phyloP scores from a whole-genome alignment of 2,329 filamentous ascomycete species.

The Fusarium staphyleae region DNA sequence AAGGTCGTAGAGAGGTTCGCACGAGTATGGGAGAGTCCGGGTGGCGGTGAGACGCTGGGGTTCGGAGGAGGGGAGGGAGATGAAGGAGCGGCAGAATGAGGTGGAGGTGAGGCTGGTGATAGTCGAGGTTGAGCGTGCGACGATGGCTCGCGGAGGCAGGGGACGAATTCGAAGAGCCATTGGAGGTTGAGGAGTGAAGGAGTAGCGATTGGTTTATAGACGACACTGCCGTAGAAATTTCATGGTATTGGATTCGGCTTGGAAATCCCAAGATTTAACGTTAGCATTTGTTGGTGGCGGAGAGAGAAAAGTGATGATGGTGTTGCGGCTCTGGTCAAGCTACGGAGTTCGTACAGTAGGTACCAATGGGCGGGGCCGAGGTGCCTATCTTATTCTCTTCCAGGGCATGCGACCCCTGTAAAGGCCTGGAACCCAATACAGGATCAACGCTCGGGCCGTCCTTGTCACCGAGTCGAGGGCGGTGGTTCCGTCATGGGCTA shows the following conservation, averaged over 20 bases:
- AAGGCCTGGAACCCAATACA: neutral
- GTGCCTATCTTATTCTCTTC: neutral
- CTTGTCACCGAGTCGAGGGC: conserved; percentile 35
- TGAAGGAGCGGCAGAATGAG: conserved; percentile 51
- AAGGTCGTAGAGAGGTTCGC: conserved; percentile 76
- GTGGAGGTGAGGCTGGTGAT: conserved; percentile 29
- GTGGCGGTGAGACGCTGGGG: conserved; percentile 74
- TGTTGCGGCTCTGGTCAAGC: conserved; percentile 34
- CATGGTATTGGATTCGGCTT: conserved; percentile 9
- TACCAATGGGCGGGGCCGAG: conserved; percentile 6
- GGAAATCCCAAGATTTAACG: neutral
- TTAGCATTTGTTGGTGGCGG: neutral
- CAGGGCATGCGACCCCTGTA: conserved; percentile 24
- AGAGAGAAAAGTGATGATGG: conserved; percentile 30
- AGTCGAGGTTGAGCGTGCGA: conserved; percentile 26
- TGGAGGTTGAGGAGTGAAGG: neutral
- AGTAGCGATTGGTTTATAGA: neutral
- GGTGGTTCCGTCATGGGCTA: conserved; percentile 40
- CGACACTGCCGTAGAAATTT: neutral
- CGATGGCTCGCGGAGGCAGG: conserved; percentile 12
- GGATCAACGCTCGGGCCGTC: conserved; percentile 37
- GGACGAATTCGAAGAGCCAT: conserved; percentile 35
- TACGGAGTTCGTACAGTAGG: too few species aligned
- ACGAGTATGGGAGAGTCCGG: conserved; percentile 78
- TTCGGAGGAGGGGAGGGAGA: conserved; percentile 43